Conservation (phyloP, 345 rosid genomes). For the Corymbia maculata region DNA sequence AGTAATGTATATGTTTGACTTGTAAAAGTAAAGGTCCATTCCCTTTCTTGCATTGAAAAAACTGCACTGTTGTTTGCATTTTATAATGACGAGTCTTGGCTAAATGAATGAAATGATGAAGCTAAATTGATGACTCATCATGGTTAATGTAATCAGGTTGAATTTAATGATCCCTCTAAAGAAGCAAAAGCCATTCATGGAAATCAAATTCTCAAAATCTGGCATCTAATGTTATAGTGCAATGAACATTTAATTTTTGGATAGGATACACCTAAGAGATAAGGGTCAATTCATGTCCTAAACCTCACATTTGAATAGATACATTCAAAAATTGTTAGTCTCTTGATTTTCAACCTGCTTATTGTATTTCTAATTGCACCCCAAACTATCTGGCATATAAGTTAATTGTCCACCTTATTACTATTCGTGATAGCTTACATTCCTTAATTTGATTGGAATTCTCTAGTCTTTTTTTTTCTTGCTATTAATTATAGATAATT, state of each 20-base stretch:
- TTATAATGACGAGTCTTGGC: not conserved
- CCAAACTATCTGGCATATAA: not conserved
- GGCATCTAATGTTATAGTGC: not conserved
- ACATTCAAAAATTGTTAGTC: not conserved
- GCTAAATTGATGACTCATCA: not conserved
- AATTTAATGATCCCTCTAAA: not conserved
- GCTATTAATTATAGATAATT: not conserved
- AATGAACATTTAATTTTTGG: not conserved
- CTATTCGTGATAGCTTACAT: not conserved
- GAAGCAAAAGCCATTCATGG: not conserved
- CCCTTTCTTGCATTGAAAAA: not conserved
- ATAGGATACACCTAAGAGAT: not conserved
- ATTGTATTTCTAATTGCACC: not conserved
- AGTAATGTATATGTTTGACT: not conserved
- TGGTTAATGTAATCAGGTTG: not conserved
- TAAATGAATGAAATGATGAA: not conserved
- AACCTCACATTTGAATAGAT: not conserved
- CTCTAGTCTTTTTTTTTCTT: not conserved
- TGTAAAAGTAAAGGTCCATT: not conserved
- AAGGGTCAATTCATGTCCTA: not conserved
- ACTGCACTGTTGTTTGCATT: not conserved
- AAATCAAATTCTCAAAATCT: not conserved
- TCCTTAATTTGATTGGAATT: not conserved
- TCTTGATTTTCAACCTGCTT: not conserved
- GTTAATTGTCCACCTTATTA: not conserved